Evolutionary conservation across 116 monocot species (phyloP).

Genomic region (Zostera marina): DNA sequence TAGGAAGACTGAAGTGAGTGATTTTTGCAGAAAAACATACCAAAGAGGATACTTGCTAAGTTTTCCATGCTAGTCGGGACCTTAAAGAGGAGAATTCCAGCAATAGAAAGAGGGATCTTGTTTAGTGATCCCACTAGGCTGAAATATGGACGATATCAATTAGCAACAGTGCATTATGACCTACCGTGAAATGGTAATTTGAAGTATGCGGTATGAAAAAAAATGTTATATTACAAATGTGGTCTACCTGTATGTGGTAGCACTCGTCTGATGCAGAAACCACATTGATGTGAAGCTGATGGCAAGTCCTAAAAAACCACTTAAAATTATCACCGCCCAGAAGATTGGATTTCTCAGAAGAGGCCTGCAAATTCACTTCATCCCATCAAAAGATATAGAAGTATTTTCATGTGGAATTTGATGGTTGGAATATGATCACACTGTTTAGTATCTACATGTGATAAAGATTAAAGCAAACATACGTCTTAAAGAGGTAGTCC

Average conservation of each 20-base stretch:
- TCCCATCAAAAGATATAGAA: background rate
- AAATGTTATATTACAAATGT: background rate
- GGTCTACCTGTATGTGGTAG: slow-evolving; percentile 65
- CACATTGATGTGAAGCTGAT: slow-evolving; percentile 82
- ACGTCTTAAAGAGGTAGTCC: slow-evolving; percentile 49
- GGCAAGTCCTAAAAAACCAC: slow-evolving; percentile 63
- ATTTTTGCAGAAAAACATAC: slow-evolving; percentile 20
- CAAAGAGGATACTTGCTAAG: slow-evolving; percentile 70
- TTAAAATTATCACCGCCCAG: slow-evolving; percentile 44
- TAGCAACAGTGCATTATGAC: too few species aligned
- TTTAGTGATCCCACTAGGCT: slow-evolving; percentile 87
- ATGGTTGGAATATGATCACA: too few species aligned
- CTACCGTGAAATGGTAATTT: too few species aligned
- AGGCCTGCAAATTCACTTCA: slow-evolving; percentile 13
- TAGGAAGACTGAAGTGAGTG: background rate
- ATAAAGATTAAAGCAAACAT: slow-evolving; percentile 17
- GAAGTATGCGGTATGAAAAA: background rate
- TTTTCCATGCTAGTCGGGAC: slow-evolving; percentile 82
- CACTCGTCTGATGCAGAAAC: slow-evolving; percentile 66
- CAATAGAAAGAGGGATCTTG: slow-evolving; percentile 93
- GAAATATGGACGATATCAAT: slow-evolving; percentile 2
- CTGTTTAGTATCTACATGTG: too few species aligned
- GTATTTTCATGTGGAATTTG: background rate
- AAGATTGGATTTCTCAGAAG: slow-evolving; percentile 40
- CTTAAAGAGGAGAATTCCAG: slow-evolving; percentile 80